A percentile compares a stretch with the other conserved stretches of the same genome.
Evolutionary conservation across 805 yeast genomes (phyloP).

Genomic region (Kazachstania martiniae): DNA sequence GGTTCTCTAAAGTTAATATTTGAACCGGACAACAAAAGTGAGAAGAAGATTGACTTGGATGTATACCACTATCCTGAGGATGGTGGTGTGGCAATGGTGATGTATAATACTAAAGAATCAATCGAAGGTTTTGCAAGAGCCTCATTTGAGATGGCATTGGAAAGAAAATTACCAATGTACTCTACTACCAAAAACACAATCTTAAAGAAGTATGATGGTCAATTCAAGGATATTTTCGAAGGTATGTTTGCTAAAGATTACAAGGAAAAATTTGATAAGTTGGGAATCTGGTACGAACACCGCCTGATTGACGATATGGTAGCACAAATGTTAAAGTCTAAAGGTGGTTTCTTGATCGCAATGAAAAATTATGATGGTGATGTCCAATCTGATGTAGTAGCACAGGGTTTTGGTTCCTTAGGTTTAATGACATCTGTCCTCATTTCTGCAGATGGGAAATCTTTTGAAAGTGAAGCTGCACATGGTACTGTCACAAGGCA

Average conservation of each 20-base stretch:
- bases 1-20: slow-evolving; percentile 72
- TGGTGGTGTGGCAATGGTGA: slow-evolving; percentile 71
- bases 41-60: slow-evolving; percentile 22
- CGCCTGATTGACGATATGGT: slow-evolving; percentile 97
- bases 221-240: slow-evolving; percentile 91
- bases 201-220: slow-evolving; percentile 86
- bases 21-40: slow-evolving; percentile 51
- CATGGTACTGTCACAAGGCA: slow-evolving; percentile 98
- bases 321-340: slow-evolving; percentile 94
- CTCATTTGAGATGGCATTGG: slow-evolving; percentile 79
- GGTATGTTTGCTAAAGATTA: slow-evolving; percentile 61
- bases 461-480: slow-evolving; percentile 97
- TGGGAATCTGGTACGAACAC: slow-evolving; percentile 94
- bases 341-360: slow-evolving; percentile 91
- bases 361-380: slow-evolving; percentile 98
- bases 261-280: slow-evolving; percentile 57
- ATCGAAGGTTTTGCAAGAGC: slow-evolving; percentile 87
- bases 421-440: slow-evolving; percentile 97
- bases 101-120: slow-evolving; percentile 94
- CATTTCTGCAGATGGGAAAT: slow-evolving; percentile 91
- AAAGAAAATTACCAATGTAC: slow-evolving; percentile 68
- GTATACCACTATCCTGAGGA: slow-evolving; percentile 43
- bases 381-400: slow-evolving; percentile 92
- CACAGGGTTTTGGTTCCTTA: slow-evolving; percentile 94
- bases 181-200: slow-evolving; percentile 92